Evolutionary conservation across 768 basidiomycete genomes (phyloP).

Genomic region (Hemileccinum rubropunctum): DNA sequence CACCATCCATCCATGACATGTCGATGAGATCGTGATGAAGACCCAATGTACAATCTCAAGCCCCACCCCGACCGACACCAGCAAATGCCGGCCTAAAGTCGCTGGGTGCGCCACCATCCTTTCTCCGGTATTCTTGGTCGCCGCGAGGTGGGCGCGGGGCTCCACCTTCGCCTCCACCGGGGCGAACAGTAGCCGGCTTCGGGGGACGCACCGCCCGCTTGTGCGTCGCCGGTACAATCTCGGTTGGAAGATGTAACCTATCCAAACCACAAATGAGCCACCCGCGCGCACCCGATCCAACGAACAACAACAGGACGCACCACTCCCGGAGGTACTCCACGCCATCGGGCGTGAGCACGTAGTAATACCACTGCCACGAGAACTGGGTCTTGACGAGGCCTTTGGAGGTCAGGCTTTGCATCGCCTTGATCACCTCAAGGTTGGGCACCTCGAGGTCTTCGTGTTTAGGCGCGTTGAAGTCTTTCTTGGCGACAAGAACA

Average conservation of each 20-base stretch:
- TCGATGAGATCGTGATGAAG: neutral
- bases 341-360: slow-evolving; percentile 94
- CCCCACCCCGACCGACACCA: slow-evolving; percentile 86
- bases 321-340: slow-evolving; percentile 96
- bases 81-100: slow-evolving; percentile 89
- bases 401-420: slow-evolving; percentile 65
- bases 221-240: slow-evolving; percentile 97
- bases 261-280: neutral
- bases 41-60: slow-evolving; percentile 43
- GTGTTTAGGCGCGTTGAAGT: slow-evolving; percentile 96
- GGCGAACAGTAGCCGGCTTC: slow-evolving; percentile 74
- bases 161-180: slow-evolving; percentile 68
- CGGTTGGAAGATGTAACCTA: slow-evolving; percentile 90
- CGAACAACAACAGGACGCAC: slow-evolving; percentile 30
- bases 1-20: neutral
- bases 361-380: slow-evolving; percentile 99
- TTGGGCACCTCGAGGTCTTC: slow-evolving; percentile 80
- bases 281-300: neutral
- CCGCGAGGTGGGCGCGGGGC: slow-evolving; percentile 88
- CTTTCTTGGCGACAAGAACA: slow-evolving; percentile 98
- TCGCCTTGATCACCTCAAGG: slow-evolving; percentile 68
- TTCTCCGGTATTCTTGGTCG: slow-evolving; percentile 85
- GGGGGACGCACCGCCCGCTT: slow-evolving; percentile 91
- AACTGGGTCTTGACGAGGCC: slow-evolving; percentile 99
- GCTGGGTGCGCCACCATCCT: slow-evolving; percentile 83